Conservation (phyloP, 768 basidiomycete genomes). For the Lactarius sanguifluus region DNA sequence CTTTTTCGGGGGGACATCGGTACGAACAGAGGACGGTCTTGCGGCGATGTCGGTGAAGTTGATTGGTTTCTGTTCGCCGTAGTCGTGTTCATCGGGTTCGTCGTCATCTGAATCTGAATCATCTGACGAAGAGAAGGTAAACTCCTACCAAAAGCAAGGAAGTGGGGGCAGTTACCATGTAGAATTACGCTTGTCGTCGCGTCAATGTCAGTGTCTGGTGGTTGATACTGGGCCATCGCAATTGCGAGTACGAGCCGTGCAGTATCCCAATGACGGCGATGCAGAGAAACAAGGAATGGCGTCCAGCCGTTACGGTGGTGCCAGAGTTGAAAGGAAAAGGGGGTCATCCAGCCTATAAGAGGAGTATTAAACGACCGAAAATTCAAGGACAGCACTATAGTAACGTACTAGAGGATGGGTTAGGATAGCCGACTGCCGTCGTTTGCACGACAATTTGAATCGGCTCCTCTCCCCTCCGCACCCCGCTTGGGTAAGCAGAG, state of each 20-base stretch:
- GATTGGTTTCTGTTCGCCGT: conserved; percentile 43
- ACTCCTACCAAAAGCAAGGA: not conserved
- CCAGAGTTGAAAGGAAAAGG: no score
- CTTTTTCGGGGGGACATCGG: conserved; percentile 40
- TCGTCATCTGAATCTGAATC: conserved; percentile 16
- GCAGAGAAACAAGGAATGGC: conserved; percentile 51
- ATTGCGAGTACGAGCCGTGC: conserved; percentile 57
- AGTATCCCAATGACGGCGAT: conserved; percentile 53
- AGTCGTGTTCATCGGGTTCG: conserved; percentile 37
- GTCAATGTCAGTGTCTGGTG: conserved; percentile 35
- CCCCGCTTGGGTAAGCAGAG: conserved; percentile 51
- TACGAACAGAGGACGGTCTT: conserved; percentile 46
- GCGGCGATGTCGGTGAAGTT: conserved; percentile 56
- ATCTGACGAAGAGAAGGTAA: conserved; percentile 4
- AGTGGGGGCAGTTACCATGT: conserved; percentile 38
- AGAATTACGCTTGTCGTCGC: conserved; percentile 30
- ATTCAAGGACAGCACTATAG: not conserved
- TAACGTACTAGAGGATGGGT: conserved; percentile 16
- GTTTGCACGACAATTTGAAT: conserved; percentile 48
- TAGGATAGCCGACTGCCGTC: conserved; percentile 24
- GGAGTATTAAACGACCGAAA: conserved; percentile 1
- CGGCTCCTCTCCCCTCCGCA: conserved; percentile 33
- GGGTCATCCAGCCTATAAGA: conserved; percentile 34
- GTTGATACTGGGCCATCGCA: conserved; percentile 54
- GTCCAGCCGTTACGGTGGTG: conserved; percentile 33